These are phyloP conservation scores for Cryphonectria parasitica DNA, from an alignment of 2,329 filamentous ascomycete genomes.

Conservation along the genomic window DNA sequence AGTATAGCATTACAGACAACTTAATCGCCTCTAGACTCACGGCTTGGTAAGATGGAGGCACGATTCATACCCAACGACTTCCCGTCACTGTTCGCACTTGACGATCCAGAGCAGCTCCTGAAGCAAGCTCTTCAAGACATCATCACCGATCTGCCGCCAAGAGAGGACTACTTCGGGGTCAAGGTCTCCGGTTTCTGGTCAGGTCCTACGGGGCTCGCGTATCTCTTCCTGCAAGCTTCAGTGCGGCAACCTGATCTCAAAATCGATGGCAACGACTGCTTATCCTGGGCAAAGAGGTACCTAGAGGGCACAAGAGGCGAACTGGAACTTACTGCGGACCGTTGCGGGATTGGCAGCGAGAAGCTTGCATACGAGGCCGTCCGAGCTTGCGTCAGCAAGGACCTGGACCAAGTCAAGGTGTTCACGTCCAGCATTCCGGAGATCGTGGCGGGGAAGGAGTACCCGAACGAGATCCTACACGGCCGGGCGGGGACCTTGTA, in stretches of 20 bases:
- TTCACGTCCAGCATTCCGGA: slow-evolving; percentile 46
- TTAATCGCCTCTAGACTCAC: background rate
- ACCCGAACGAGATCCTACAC: slow-evolving; percentile 65
- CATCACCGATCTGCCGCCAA: slow-evolving; percentile 43
- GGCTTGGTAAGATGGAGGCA: slow-evolving; percentile 11
- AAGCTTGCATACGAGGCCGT: slow-evolving; percentile 52
- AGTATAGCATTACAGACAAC: background rate
- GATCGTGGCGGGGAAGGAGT: slow-evolving; percentile 44
- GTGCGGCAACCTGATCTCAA: slow-evolving; percentile 46
- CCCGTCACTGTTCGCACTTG: slow-evolving; percentile 36
- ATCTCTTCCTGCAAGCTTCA: slow-evolving; percentile 57
- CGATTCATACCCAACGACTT: slow-evolving; percentile 42
- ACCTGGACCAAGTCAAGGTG: slow-evolving; percentile 42
- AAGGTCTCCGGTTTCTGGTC: slow-evolving; percentile 53
- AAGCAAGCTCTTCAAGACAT: slow-evolving; percentile 43
- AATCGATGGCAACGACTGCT: slow-evolving; percentile 46
- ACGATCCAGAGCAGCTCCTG: slow-evolving; percentile 38
- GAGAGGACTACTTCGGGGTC: slow-evolving; percentile 39
- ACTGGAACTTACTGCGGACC: slow-evolving; percentile 43
- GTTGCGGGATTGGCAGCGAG: slow-evolving; percentile 57
- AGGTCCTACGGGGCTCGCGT: slow-evolving; percentile 60
- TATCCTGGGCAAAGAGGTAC: slow-evolving; percentile 54
- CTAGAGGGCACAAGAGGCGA: slow-evolving; percentile 44
- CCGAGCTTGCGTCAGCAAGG: slow-evolving; percentile 46
- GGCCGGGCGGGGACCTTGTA: slow-evolving; percentile 72